Evolutionary conservation across 192 early-diverging fungal genomes (phyloP), one percentile per base, ranked within the genome.

Genomic region (Coemansia sp.): DNA sequence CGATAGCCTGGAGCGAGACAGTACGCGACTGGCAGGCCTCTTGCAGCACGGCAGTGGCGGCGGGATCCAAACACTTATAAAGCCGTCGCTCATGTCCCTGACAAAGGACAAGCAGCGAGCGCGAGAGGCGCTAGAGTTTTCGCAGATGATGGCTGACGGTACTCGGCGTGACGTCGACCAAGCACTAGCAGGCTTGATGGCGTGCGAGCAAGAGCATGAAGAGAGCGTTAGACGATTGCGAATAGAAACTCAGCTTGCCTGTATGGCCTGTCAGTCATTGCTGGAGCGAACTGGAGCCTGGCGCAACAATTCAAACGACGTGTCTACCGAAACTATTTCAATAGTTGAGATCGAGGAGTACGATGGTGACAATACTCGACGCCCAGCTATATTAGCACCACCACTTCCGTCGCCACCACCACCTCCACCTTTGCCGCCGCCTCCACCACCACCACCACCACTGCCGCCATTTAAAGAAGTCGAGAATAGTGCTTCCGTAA

Each of bases 31-130:
- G 53, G 53, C 53, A 12, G 53, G 53, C 5, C 53, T 56, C 29
- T 56, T 56, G 5, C 53, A 56, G 29, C 53, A 56, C 15, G 27
- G 53, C 27, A 56, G 53, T 4, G 53, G 53, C 2, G 29, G 53
- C 27, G 53, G 53, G 53, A 30, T 56, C 29, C 53, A 56, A 32
- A 56, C 53, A 1, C 29, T 56, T 56, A 56, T 56, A 15, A 56
- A 56, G 5, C 29, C 24, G 13, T 56, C 53, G 6, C 29, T 56
- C 22, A 16, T 9, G 27, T 56, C 53, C 4, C 29, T 56, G 53
- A 16, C 53, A 32, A 56, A 32, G 53, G 53, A 56, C 53, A 56
- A 56, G 53, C 53, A 56, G 30, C 53, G 53, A 56, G 53, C 53
- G 15, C 29, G 53, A n/a, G 53, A 56, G 29, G 27, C 53, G 15